phyloP scores from a whole-genome alignment of 192 early-diverging fungal species.

The Gaertneriomyces sp. region DNA sequence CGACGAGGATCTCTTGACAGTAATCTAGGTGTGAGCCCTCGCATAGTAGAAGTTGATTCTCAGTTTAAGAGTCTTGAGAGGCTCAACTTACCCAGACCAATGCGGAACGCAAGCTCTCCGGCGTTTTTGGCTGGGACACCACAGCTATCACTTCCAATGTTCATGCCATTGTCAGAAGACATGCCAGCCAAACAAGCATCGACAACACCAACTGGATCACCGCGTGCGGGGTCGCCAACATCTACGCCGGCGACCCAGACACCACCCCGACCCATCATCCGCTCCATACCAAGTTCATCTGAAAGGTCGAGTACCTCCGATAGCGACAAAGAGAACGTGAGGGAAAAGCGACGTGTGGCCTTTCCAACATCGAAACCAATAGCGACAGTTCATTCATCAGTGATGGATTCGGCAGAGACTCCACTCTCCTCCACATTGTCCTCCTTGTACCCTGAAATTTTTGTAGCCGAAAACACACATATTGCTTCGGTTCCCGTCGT shows the following conservation, averaged over 20 bases:
- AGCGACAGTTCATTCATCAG: conserved; percentile 14
- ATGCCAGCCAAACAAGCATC: not conserved
- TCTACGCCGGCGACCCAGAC: not conserved
- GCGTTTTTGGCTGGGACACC: not conserved
- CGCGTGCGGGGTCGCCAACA: not conserved
- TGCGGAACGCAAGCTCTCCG: not conserved
- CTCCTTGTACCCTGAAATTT: conserved; percentile 33
- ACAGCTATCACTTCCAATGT: conserved; percentile 15
- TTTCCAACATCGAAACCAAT: conserved; percentile 27
- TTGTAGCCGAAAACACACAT: conserved; percentile 19
- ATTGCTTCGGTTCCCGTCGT: conserved; percentile 10
- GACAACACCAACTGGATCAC: not conserved
- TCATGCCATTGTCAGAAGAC: not conserved
- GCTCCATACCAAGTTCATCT: not conserved
- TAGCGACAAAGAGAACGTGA: not conserved
- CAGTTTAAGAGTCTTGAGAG: conserved; percentile 12
- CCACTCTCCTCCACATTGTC: conserved; percentile 16
- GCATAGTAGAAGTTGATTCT: conserved; percentile 2
- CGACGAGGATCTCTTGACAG: conserved; percentile 25
- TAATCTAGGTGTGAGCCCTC: conserved; percentile 8
- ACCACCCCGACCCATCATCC: conserved; percentile 7
- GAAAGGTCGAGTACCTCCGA: not conserved
- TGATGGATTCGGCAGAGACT: not conserved
- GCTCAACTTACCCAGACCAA: not conserved
- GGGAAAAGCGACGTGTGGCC: conserved; percentile 19